Base-by-base conservation (phyloP, 225 moss, liverwort and hornwort genomes). In the Pseudisothecium myosuroides region DNA sequence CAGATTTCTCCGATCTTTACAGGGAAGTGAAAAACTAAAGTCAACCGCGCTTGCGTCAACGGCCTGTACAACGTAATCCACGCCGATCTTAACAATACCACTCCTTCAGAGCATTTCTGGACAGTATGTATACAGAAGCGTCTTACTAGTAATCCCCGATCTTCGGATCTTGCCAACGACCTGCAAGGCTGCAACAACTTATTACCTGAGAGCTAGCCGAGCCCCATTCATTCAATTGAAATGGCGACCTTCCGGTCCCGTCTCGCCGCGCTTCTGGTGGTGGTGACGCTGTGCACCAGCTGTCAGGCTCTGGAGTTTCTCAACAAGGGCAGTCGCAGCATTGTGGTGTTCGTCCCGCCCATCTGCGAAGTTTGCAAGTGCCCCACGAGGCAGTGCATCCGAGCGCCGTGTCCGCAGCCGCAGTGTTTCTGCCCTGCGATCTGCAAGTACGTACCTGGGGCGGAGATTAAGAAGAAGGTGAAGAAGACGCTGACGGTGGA, bases 341-440 rank as follows among this genome's bases (percentile, higher is more conserved):
- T 92, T 15, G 73, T 43, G 36, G 83, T 92, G 22, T 92, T 79
- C 72, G 88, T 22, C 17, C 92, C 90, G 23, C 92, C 88, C 75
- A 88, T 90, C 47, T 92, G 90, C 82, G 26, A 56, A 28, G 80
- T 73, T 13, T 90, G 92, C 83, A 68, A 82, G 63, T 92, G 92
- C 64, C 88, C 41, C 23, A 39, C 41, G 29, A 89, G 81, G 13
- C 8, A 36, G 5, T 91, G 91, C 87, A 81, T 84, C 52, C 41
- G 24, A 36, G 84, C 91, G 75, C 76, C 68, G 54, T 92, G 92
- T 56, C 5, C 3, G 5, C 82, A 85, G 27, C 81, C 63, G 8
- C 12, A 36, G 8, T 92, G 90, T 36, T 24, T 82, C 34, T 92
- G 90, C 56, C 8, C 77, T 14, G 36, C 7, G 4, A 2, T 81